Percentiles rank a stretch among this genome's conserved stretches.
Conservation (phyloP, 2,329 filamentous ascomycete genomes). For the Pseudogymnoascus pannorum region DNA sequence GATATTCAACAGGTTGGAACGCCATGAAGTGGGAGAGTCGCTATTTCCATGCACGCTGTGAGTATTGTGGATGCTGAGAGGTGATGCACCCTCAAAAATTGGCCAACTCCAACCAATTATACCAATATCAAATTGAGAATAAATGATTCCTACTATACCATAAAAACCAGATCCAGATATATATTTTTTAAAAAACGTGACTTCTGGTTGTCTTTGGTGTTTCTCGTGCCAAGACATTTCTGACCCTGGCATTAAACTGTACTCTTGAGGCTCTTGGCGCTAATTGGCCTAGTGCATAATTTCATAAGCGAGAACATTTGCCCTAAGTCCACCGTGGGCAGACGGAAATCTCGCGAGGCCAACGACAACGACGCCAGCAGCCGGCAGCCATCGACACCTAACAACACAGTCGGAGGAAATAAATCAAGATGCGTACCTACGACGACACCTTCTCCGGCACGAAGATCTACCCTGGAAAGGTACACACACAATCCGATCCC, state of each 20-base stretch:
- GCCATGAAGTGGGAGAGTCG: conserved; percentile 25
- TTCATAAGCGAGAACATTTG: conserved; percentile 9
- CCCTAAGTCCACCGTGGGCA: conserved; percentile 8
- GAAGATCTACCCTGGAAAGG: conserved; percentile 77
- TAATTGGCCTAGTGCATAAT: conserved; percentile 9
- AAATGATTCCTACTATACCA: neutral
- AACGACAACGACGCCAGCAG: conserved; percentile 9
- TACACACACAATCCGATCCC: conserved; percentile 37
- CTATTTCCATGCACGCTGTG: neutral
- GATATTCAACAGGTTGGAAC: conserved; percentile 31
- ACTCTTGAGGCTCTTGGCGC: conserved; percentile 7
- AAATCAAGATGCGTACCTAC: conserved; percentile 36
- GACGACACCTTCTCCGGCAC: conserved; percentile 70
- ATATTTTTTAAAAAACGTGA: conserved; percentile 4
- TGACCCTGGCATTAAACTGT: neutral
- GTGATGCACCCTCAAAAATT: neutral
- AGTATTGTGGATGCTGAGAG: neutral
- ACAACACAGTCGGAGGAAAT: conserved; percentile 8
- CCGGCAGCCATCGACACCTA: conserved; percentile 8
- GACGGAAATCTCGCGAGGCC: conserved; percentile 8
- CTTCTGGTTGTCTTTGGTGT: neutral
- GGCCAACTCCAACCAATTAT: neutral
- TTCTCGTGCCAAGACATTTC: conserved; percentile 2
- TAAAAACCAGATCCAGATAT: neutral
- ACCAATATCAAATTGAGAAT: neutral